These are phyloP conservation scores for Aspergillus quadricinctus DNA, from an alignment of 2,329 filamentous ascomycete genomes.

Conservation along the genomic window DNA sequence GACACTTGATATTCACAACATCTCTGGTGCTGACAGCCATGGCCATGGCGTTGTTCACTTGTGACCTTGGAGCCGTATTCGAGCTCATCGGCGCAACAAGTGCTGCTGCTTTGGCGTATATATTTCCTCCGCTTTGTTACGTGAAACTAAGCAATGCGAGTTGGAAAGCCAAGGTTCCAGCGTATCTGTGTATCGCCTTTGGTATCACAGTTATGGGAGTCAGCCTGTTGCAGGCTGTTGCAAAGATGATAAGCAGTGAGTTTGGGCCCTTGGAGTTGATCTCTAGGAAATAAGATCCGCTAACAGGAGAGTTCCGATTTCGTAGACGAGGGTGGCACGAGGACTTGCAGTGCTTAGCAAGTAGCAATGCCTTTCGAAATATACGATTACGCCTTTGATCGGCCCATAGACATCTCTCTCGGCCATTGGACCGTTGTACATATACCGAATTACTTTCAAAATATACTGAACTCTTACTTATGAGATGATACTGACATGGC, in stretches of 20 bases:
- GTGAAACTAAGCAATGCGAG: slow-evolving; percentile 80
- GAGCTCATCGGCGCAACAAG: slow-evolving; percentile 94
- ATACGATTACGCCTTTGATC: neutral
- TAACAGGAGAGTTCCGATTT: slow-evolving; percentile 7
- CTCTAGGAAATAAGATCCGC: neutral
- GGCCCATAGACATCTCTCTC: neutral
- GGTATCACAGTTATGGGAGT: slow-evolving; percentile 77
- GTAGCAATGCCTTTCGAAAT: neutral
- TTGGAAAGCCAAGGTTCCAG: slow-evolving; percentile 69
- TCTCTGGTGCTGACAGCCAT: slow-evolving; percentile 75
- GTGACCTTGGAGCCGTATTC: slow-evolving; percentile 90
- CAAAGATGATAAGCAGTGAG: slow-evolving; percentile 57
- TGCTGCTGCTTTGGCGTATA: slow-evolving; percentile 90
- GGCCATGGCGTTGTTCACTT: slow-evolving; percentile 74
- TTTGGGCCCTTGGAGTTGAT: neutral
- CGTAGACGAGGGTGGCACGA: slow-evolving; percentile 31
- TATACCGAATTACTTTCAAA: neutral
- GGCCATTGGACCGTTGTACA: slow-evolving; percentile 3
- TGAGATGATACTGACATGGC: neutral
- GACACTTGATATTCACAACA: slow-evolving; percentile 84
- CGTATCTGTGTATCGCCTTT: slow-evolving; percentile 69
- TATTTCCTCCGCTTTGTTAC: slow-evolving; percentile 90
- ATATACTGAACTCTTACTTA: neutral
- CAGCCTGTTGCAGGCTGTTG: slow-evolving; percentile 67
- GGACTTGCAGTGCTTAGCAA: slow-evolving; percentile 25